These are phyloP conservation scores for Clarkia xantiana DNA, from an alignment of 345 rosid species.

Conservation along the genomic window DNA sequence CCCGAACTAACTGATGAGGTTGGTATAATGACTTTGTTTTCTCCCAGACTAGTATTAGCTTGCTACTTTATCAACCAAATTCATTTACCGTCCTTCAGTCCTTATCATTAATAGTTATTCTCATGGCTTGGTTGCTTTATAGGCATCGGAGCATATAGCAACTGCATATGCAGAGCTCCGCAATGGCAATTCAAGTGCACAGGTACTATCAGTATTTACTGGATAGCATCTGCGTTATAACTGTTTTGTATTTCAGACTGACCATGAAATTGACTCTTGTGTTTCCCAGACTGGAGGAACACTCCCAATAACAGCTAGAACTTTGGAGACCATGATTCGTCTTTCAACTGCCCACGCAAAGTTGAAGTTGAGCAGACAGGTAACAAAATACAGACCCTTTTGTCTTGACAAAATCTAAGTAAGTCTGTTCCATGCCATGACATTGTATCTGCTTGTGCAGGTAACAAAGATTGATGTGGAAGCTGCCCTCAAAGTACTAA, in stretches of 20 bases:
- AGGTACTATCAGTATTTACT: slow-evolving; percentile 6
- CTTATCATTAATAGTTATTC: neutral
- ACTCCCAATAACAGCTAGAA: slow-evolving; percentile 95
- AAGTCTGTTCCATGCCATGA: slow-evolving; percentile 2
- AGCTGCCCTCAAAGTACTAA: slow-evolving; percentile 75
- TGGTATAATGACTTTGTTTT: neutral
- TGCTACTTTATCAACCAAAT: no score
- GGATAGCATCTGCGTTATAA: neutral
- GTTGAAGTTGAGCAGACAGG: slow-evolving; percentile 82
- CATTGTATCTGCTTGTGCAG: slow-evolving; percentile 17
- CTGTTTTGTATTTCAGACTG: neutral
- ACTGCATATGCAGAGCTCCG: slow-evolving; percentile 91
- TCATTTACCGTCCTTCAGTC: no score
- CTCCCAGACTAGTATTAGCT: no score
- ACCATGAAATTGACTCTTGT: slow-evolving; percentile 9
- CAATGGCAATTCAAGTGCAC: slow-evolving; percentile 47
- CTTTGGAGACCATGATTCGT: slow-evolving; percentile 92
- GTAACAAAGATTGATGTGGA: slow-evolving; percentile 71
- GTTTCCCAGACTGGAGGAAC: slow-evolving; percentile 83
- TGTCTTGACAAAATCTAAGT: neutral
- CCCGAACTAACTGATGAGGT: slow-evolving; percentile 97
- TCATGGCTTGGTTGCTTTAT: slow-evolving; percentile 7
- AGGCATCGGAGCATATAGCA: slow-evolving; percentile 93
- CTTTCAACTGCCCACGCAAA: slow-evolving; percentile 98
- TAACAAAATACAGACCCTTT: slow-evolving; percentile 9